Conservation (phyloP, 257 asterid species). For the Orobanche coerulescens region DNA sequence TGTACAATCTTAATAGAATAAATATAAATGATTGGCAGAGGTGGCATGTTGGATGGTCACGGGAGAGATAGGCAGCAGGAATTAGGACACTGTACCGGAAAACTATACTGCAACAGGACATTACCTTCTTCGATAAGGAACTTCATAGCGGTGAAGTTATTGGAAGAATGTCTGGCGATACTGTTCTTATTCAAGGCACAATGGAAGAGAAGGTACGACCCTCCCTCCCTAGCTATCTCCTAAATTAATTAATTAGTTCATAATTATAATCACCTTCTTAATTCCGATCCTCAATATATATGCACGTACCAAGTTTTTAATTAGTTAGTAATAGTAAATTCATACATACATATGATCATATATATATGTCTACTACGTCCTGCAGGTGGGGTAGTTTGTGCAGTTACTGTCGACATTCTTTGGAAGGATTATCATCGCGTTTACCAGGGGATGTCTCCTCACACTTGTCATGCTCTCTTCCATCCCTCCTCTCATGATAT, state of each 20-base stretch:
- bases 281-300: too few species aligned
- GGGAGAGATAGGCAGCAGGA: constrained; percentile 79
- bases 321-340: too few species aligned
- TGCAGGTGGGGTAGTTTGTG: constrained; percentile 74
- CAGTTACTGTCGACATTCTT: constrained; percentile 62
- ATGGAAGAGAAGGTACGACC: constrained; percentile 96
- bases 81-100: constrained; percentile 55
- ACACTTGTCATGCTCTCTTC: constrained; percentile 67
- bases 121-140: constrained; percentile 73
- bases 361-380: too few species aligned
- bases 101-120: constrained; percentile 65
- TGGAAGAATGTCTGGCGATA: too few species aligned
- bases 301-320: too few species aligned
- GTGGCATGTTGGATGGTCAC: too few species aligned
- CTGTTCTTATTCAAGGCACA: constrained; percentile 85
- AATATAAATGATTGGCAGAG: too few species aligned
- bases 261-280: too few species aligned
- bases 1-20: too few species aligned
- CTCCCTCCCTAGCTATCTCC: too few species aligned
- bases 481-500: constrained; percentile 64
- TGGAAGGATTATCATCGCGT: constrained; percentile 67
- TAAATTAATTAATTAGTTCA: too few species aligned
- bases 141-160: constrained; percentile 73
- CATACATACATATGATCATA: too few species aligned
- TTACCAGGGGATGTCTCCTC: constrained; percentile 73